Conservation (phyloP, 257 asterid genomes). For the Thymus mandschuricus region DNA sequence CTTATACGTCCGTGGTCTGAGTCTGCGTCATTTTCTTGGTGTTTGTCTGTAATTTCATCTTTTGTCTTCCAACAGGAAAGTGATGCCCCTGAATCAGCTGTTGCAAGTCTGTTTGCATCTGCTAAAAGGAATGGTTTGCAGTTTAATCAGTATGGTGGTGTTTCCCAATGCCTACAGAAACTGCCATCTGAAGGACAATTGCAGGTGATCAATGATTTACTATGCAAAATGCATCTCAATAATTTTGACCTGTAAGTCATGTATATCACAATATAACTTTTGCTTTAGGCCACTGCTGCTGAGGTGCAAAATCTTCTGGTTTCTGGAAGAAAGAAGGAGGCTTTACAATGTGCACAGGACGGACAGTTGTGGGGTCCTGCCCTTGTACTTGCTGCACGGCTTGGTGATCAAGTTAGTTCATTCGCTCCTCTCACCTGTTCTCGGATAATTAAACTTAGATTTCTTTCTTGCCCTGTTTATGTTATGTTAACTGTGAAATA, state of each 20-base stretch:
- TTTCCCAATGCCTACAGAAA: conserved; percentile 75
- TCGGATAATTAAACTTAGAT: conserved; percentile 11
- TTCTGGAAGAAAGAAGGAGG: conserved; percentile 95
- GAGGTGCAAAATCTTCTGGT: conserved; percentile 90
- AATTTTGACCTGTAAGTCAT: conserved; percentile 19
- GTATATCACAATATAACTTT: conserved; percentile 17
- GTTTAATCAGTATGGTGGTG: conserved; percentile 58
- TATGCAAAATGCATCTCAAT: not conserved
- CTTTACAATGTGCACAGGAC: conserved; percentile 89
- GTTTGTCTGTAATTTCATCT: not conserved
- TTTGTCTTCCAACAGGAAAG: conserved; percentile 59
- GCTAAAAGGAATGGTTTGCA: conserved; percentile 58
- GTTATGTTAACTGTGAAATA: conserved; percentile 11
- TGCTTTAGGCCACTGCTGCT: conserved; percentile 73
- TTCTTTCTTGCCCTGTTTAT: conserved; percentile 9
- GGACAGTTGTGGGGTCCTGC: conserved; percentile 99
- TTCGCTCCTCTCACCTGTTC: conserved; percentile 17
- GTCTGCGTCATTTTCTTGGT: conserved; percentile 24
- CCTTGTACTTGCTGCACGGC: conserved; percentile 96
- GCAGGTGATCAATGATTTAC: conserved; percentile 56
- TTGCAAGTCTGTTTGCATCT: conserved; percentile 83
- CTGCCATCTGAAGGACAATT: conserved; percentile 87
- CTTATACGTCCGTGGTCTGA: not conserved
- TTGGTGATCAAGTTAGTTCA: conserved; percentile 76
- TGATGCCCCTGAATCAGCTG: conserved; percentile 86